Evolutionary conservation across 148 eudicot species (phyloP).

Genomic region (Cornus controversa): DNA sequence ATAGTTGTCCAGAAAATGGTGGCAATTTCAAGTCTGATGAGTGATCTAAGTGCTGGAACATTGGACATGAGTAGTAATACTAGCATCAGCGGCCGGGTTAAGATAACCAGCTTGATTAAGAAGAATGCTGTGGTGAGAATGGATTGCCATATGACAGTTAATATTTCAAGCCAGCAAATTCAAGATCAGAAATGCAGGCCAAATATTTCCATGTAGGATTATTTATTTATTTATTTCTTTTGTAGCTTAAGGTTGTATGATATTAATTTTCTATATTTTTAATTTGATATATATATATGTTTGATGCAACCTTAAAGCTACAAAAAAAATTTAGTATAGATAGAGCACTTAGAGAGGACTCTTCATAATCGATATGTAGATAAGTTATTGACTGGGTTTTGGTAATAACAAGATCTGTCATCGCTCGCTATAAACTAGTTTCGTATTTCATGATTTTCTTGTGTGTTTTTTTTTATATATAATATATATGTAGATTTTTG

Average conservation of each 20-base stretch:
- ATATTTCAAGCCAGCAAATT: constrained; percentile 18
- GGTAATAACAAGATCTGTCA: too few species aligned
- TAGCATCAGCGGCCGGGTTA: constrained; percentile 37
- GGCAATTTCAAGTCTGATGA: constrained; percentile 6
- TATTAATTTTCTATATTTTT: too few species aligned
- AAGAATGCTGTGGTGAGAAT: constrained; percentile 34
- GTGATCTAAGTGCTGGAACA: constrained; percentile 21
- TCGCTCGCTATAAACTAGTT: too few species aligned
- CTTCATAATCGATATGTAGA: too few species aligned
- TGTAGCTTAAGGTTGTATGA: neutral
- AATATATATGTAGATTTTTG: too few species aligned
- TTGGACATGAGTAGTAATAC: constrained; percentile 32
- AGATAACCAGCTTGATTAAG: constrained; percentile 31
- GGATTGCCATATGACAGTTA: constrained; percentile 44
- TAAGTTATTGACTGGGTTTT: too few species aligned
- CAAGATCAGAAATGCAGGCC: constrained; percentile 23
- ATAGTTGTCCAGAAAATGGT: constrained; percentile 26
- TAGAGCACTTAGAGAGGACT: too few species aligned
- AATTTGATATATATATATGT: too few species aligned
- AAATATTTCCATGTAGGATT: constrained; percentile 26
- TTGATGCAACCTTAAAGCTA: too few species aligned
- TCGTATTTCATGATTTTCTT: too few species aligned
- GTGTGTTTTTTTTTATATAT: too few species aligned
- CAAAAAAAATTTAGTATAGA: too few species aligned
- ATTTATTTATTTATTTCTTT: neutral